Conservation (phyloP, 140 eudicot genomes). For the Bidens hawaiensis region DNA sequence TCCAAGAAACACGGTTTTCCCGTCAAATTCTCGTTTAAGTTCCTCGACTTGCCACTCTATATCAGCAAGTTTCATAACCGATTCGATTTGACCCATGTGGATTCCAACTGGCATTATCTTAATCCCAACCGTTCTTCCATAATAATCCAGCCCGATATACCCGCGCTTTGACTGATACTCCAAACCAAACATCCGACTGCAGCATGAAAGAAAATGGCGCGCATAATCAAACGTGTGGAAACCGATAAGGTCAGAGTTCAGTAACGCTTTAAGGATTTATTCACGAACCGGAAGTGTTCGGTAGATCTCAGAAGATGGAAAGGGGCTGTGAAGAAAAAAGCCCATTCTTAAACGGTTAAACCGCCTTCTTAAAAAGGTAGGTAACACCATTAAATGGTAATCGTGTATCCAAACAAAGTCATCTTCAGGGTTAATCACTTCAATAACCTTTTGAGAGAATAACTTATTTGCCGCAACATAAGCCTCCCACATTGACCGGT, state of each 20-base stretch:
- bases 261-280: conserved; percentile 74
- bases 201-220: conserved; percentile 82
- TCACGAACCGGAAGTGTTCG: conserved; percentile 89
- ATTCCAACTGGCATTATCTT: conserved; percentile 94
- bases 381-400: conserved; percentile 81
- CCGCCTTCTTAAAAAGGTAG: conserved; percentile 77
- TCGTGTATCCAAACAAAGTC: conserved; percentile 91
- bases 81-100: conserved; percentile 81
- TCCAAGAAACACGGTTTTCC: conserved; percentile 75
- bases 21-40: conserved; percentile 67
- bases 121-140: conserved; percentile 79
- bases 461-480: conserved; percentile 71
- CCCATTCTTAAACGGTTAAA: conserved; percentile 85
- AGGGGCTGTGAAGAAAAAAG: conserved; percentile 85
- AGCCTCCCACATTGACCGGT: conserved; percentile 78
- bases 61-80: conserved; percentile 59
- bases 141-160: conserved; percentile 72
- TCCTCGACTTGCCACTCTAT: conserved; percentile 63
- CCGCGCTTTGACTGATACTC: conserved; percentile 88
- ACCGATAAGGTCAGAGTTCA: conserved; percentile 79
- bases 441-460: conserved; percentile 68
- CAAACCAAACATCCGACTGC: conserved; percentile 88
- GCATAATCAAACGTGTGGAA: conserved; percentile 93
- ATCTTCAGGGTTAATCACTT: conserved; percentile 79
- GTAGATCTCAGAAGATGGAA: conserved; percentile 87